phyloP scores from a whole-genome alignment of 441 rosid genomes.

The Geranium incanum region DNA sequence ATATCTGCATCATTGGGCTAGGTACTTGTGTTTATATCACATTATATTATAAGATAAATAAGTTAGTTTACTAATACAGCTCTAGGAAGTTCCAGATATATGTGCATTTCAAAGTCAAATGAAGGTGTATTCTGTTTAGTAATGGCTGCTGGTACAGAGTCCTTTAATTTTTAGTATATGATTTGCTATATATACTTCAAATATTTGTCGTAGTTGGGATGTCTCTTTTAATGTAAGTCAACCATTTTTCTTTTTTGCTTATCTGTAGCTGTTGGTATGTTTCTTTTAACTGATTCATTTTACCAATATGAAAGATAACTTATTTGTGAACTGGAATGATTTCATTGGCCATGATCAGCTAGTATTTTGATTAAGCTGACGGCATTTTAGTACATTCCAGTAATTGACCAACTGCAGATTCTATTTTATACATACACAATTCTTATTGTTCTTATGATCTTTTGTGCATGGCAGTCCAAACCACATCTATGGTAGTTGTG shows the following conservation, averaged over 20 bases:
- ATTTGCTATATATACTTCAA: neutral
- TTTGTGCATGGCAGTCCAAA: neutral
- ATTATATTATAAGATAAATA: conserved; percentile 13
- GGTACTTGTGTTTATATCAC: conserved; percentile 6
- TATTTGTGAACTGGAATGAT: neutral
- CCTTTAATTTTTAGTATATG: neutral
- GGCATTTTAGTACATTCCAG: neutral
- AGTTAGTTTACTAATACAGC: conserved; percentile 8
- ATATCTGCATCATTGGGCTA: conserved; percentile 17
- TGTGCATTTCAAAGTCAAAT: conserved; percentile 17
- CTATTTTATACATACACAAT: neutral
- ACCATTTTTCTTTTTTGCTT: conserved; percentile 16
- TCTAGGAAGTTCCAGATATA: conserved; percentile 6
- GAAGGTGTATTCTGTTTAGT: conserved; percentile 10
- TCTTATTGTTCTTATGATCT: neutral
- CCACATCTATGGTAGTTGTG: neutral
- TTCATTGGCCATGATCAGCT: conserved; percentile 8
- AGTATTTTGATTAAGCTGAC: conserved; percentile 11
- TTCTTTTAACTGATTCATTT: neutral
- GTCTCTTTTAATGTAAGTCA: conserved; percentile 27
- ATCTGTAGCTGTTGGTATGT: conserved; percentile 1
- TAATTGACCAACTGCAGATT: too few species aligned
- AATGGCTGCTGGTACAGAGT: neutral
- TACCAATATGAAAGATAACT: too few species aligned
- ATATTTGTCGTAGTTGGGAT: conserved; percentile 23